Conservation (phyloP, 345 rosid species). For the Arabis alpina region DNA sequence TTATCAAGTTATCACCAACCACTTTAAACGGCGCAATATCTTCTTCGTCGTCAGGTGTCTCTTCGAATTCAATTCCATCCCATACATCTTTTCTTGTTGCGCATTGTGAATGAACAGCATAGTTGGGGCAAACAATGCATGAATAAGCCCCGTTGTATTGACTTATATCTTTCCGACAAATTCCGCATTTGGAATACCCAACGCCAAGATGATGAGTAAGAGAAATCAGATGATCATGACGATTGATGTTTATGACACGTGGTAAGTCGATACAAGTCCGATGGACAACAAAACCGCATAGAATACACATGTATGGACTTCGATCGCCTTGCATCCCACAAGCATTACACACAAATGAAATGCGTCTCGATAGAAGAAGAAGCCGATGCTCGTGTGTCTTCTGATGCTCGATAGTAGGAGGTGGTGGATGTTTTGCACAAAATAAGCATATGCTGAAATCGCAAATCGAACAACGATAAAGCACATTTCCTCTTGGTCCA, state of each 20-base stretch:
- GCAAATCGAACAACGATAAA: constrained; percentile 16
- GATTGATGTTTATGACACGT: constrained; percentile 15
- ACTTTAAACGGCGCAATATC: background rate
- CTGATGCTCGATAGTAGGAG: background rate
- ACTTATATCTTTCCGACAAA: constrained; percentile 1
- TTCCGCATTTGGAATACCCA: background rate
- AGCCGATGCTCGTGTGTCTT: constrained; percentile 19
- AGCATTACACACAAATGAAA: constrained; percentile 12
- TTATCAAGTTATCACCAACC: constrained; percentile 16
- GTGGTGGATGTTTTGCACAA: constrained; percentile 15
- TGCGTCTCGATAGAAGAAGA: constrained; percentile 1
- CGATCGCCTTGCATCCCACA: constrained; percentile 21
- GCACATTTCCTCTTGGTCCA: background rate
- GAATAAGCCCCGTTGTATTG: background rate
- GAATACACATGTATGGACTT: constrained; percentile 27
- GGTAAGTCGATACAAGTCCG: constrained; percentile 22
- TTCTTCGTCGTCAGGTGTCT: background rate
- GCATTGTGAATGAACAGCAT: constrained; percentile 21
- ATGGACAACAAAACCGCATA: constrained; percentile 14
- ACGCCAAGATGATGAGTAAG: background rate
- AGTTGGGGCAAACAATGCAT: background rate
- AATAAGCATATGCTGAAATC: background rate
- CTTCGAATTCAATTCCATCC: constrained; percentile 11
- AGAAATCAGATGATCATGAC: constrained; percentile 19
- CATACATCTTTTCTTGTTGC: constrained; percentile 14